Percentiles rank a stretch among this genome's conserved stretches.
These are phyloP conservation scores for Suhomyces anneliseae DNA, from an alignment of 1,139 yeast genomes.

Conservation along the genomic window DNA sequence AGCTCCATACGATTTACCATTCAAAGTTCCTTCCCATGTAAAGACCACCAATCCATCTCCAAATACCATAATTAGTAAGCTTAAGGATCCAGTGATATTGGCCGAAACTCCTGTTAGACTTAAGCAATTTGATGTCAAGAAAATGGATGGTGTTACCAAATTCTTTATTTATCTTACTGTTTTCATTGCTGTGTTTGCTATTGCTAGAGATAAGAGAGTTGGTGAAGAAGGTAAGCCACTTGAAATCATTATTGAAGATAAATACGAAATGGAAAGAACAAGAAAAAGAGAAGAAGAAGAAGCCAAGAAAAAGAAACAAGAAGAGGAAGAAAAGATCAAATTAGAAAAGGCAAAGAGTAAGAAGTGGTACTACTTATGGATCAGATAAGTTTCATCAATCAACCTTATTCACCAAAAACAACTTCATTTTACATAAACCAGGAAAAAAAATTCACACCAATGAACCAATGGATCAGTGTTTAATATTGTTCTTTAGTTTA, in stretches of 20 bases:
- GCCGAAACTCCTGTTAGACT: conserved; percentile 47
- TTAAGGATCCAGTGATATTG: conserved; percentile 43
- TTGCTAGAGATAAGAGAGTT: conserved; percentile 49
- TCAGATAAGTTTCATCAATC: conserved; percentile 23
- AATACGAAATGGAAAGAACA: conserved; percentile 33
- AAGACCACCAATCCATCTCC: conserved; percentile 24
- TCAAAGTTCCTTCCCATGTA: conserved; percentile 40
- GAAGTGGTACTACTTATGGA: conserved; percentile 50
- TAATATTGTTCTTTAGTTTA: neutral
- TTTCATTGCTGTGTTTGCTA: conserved; percentile 42
- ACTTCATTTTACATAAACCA: neutral
- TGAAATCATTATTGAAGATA: conserved; percentile 40
- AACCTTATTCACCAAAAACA: neutral
- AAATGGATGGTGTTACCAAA: conserved; percentile 57
- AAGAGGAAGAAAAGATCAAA: conserved; percentile 17
- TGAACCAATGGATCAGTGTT: neutral
- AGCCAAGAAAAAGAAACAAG: conserved; percentile 2
- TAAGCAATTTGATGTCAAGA: conserved; percentile 50
- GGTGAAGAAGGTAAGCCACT: conserved; percentile 51
- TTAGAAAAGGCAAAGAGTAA: conserved; percentile 4
- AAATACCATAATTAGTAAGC: conserved; percentile 26
- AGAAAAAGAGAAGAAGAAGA: conserved; percentile 12
- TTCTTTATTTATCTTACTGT: conserved; percentile 49
- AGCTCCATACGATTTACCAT: conserved; percentile 58
- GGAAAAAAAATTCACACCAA: neutral